Base-by-base conservation (phyloP, 2,329 filamentous ascomycete genomes). In the Penicillium sp. region DNA sequence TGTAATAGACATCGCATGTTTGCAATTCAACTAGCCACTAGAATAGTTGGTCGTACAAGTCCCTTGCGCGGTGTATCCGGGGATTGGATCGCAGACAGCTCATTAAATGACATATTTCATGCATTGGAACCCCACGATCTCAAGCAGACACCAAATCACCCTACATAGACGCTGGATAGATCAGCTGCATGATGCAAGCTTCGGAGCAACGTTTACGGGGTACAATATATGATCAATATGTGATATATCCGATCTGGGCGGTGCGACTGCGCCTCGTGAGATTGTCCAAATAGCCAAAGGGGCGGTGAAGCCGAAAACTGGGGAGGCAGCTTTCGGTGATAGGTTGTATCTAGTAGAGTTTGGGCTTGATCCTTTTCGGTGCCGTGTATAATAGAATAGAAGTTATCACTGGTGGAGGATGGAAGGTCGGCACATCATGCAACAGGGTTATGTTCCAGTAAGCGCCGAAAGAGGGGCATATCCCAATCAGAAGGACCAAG, bases 131-230 rank as follows among this genome's bases (percentile, higher is more conserved):
- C 44, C 30, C 44, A n/a, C 17, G 40, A 49, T 51, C 35, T 44
- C 50, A n/a, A n/a, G n/a, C n/a, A 47, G 28, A 36, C 17, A 40
- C 25, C 48, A 22, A 33, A 43, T 38, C 52, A 42, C 28, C 16
- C 22, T 50, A 22, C 37, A 50, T 38, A 49, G 37, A 33, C 25
- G 49, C 16, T 52, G 37, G 52, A 58, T 58, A 50, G 43, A 55
- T 63, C 57, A 59, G 45, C 53, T 63, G 59, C 61, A 63, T 54
- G 42, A 40, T 42, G 45, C 53, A 59, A 57, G 61, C 47, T 51
- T 57, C 51, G 25, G 45, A n/a, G 33, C 37, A 54, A 56, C 49
- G 57, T 47, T 35, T 43, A 43, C 31, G 30, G 30, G 19, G 44
- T 41, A 22, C 22, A 22, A 22, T 22, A 22, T 22, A 4, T 22